Evolutionary conservation across 2,329 filamentous ascomycete genomes (phyloP), one percentile per base, ranked within the genome.

Genomic region (Neonectria hederae): DNA sequence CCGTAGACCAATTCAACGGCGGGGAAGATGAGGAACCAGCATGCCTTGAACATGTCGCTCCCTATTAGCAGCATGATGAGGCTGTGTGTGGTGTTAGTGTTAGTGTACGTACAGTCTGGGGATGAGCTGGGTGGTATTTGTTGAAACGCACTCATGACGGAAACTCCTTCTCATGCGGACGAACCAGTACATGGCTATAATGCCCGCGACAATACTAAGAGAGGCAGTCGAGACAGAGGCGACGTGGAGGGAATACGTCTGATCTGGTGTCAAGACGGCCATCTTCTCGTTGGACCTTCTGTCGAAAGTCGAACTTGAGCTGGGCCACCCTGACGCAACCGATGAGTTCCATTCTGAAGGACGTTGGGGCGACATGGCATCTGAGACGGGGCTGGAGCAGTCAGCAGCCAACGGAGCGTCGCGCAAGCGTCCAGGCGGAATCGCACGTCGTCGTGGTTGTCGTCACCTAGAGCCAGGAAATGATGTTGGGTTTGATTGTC

Each of bases 61-160:
- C 89, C 84, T 51, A 95, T 89, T 14, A 94, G 81, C 42, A 93
- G 78, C 83, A 94, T 88, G 62, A 95, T 90, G 59, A 95, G 83
- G 66, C 90, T 92, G 40, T 2, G 6, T 4, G 19, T 17, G 5
- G n/a, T 52, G 56, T 73, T n/a, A 73, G 66, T 13, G 10, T n/a
- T n/a, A n/a, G n/a, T n/a, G n/a, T n/a, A n/a, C n/a, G n/a, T n/a
- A n/a, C n/a, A n/a, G n/a, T n/a, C n/a, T n/a, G n/a, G n/a, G 7
- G 2, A 4, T 10, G 21, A 14, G 8, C 21, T 14, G 8, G 26
- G 30, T 17, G 10, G 8, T 9, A 55, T 32, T 46, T n/a, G 42
- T 13, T 3, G n/a, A 7, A 6, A 79, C 86, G 79, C 58, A 72
- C 75, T 75, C 71, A 64, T 94, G 90, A 49, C 92, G 87, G 76